Evolutionary conservation across 2,329 filamentous ascomycete species (phyloP).

Genomic region (Acrocalymma vagum): DNA sequence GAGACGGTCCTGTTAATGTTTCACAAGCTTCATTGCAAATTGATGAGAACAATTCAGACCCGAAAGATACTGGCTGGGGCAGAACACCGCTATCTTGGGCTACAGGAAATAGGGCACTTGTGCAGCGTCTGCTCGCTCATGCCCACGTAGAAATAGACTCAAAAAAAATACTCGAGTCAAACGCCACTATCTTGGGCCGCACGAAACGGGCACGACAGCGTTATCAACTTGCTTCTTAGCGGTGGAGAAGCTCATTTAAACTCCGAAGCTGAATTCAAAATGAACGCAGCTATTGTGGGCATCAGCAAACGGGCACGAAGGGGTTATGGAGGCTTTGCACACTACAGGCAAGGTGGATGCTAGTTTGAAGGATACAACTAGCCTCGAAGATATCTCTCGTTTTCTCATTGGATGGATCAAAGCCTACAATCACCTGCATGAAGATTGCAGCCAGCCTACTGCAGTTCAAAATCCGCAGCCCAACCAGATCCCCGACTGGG

Average conservation of each 20-base stretch:
- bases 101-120: background rate
- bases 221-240: constrained; percentile 12
- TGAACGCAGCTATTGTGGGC: constrained; percentile 13
- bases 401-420: constrained; percentile 10
- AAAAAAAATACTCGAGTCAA: too few relatives aligned
- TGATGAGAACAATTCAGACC: background rate
- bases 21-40: too few relatives aligned
- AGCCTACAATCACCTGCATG: constrained; percentile 6
- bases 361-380: background rate
- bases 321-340: constrained; percentile 6
- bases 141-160: too few relatives aligned
- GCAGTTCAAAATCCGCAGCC: constrained; percentile 2
- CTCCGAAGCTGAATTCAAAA: background rate
- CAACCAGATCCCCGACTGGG: constrained; percentile 6
- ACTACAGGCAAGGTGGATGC: constrained; percentile 3
- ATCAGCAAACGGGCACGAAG: background rate
- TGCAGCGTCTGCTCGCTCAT: too few relatives aligned
- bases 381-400: constrained; percentile 3
- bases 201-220: constrained; percentile 6
- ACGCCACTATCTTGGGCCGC: constrained; percentile 13
- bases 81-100: constrained; percentile 1
- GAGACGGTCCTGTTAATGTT: too few relatives aligned
- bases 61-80: constrained; percentile 1
- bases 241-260: constrained; percentile 2
- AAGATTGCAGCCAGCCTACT: background rate